Percentiles rank a stretch among this genome's conserved stretches.
phyloP scores from a whole-genome alignment of 2,329 filamentous ascomycete species.

The Capronia epimyces region DNA sequence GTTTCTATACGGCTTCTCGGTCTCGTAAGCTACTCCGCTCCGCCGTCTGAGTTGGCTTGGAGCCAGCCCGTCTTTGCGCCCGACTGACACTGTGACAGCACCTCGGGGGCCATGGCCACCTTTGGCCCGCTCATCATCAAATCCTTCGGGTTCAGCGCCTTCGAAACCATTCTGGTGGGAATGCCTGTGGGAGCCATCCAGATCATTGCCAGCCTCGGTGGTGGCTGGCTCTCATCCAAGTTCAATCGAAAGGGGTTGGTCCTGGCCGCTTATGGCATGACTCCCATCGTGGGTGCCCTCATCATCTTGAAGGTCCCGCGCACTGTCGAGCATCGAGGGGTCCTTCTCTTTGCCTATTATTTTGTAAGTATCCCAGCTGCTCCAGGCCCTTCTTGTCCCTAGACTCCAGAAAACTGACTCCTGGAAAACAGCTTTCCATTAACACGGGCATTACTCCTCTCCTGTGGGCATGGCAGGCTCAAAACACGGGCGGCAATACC shows the following conservation, averaged over 20 bases:
- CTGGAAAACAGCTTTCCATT: no score
- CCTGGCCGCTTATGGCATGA: conserved; percentile 37
- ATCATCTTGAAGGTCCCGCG: conserved; percentile 48
- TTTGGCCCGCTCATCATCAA: conserved; percentile 55
- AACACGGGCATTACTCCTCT: conserved; percentile 36
- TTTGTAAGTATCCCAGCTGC: no score
- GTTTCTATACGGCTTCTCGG: conserved; percentile 49
- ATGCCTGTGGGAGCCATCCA: conserved; percentile 36
- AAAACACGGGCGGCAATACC: conserved; percentile 37
- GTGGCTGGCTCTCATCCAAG: conserved; percentile 39
- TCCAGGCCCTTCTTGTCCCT: no score
- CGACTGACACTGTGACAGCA: no score
- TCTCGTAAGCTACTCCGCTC: conserved; percentile 45
- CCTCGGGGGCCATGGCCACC: no score
- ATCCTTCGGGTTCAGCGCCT: conserved; percentile 49
- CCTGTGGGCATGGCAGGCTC: conserved; percentile 36
- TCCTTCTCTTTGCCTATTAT: conserved; percentile 49
- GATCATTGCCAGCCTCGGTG: conserved; percentile 34
- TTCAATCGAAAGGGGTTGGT: conserved; percentile 44
- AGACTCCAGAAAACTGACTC: no score
- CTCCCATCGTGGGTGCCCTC: conserved; percentile 42
- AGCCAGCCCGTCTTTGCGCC: no score
- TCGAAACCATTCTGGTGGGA: conserved; percentile 17
- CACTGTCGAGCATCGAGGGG: conserved; percentile 45
- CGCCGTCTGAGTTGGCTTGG: no score